phyloP scores from a whole-genome alignment of 768 basidiomycete genomes.

The Phylloporus sp. region DNA sequence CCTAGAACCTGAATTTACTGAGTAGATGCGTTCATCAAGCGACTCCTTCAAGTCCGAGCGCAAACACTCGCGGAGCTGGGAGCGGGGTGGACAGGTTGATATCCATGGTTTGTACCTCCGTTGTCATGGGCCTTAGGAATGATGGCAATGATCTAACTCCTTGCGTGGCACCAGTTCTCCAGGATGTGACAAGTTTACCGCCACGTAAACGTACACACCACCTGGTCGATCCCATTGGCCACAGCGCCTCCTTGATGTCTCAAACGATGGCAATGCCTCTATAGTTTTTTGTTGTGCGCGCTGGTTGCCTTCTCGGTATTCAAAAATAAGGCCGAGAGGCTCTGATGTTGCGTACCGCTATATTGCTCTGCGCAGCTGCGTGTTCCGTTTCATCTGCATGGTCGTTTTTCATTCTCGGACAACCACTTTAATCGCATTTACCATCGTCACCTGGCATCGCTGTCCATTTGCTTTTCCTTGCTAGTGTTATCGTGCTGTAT shows the following conservation, averaged over 20 bases:
- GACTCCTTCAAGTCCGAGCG: conserved; percentile 40
- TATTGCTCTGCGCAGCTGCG: conserved; percentile 9
- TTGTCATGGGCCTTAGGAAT: conserved; percentile 9
- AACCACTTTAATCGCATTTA: conserved; percentile 6
- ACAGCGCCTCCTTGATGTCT: conserved; percentile 49
- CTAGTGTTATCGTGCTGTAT: conserved; percentile 24
- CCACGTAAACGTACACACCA: conserved; percentile 62
- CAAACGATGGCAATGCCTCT: conserved; percentile 54
- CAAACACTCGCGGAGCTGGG: conserved; percentile 65
- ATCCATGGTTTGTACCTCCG: conserved; percentile 23
- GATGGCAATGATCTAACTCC: conserved; percentile 5
- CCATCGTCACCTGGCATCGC: conserved; percentile 6
- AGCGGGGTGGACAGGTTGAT: conserved; percentile 41
- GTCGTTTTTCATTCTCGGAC: conserved; percentile 18
- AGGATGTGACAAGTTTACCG: conserved; percentile 53
- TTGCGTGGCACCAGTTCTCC: conserved; percentile 22
- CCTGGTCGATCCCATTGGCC: conserved; percentile 54
- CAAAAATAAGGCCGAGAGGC: conserved; percentile 15
- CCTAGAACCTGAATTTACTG: conserved; percentile 30
- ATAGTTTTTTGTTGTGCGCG: conserved; percentile 31
- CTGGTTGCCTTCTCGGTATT: conserved; percentile 21
- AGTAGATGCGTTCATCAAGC: conserved; percentile 37
- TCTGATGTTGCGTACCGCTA: conserved; percentile 15
- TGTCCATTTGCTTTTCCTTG: conserved; percentile 11
- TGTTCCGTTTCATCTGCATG: conserved; percentile 15